Evolutionary conservation across 495 filamentous ascomycete species (phyloP), one percentile per base, ranked within the genome.

Genomic region (Cercophora newfieldiana): DNA sequence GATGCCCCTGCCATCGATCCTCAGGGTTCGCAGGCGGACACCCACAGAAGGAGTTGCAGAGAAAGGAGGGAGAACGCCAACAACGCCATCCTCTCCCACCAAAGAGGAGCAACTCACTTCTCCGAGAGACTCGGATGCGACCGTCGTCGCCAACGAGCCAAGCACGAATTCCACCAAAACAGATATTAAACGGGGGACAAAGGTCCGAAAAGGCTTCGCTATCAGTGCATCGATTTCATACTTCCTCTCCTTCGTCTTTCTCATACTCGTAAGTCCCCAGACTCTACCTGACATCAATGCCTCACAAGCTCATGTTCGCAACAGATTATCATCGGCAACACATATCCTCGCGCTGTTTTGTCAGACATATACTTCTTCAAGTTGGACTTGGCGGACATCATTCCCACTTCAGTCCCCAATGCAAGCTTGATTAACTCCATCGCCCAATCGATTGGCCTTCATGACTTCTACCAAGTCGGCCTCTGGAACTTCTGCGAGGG

Each of bases 401-500:
- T 97, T 60, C 92, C 92, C 0, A 75, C 83, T 8, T 87, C 85
- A 5, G 86, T 92, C 18, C 91, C 92, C 24, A 91, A 93, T 70
- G 89, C 88, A 26, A 79, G 79, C 5, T 81, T 97, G 14, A 90
- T 96, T 78, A 97, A 97, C 79, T 89, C 83, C 61, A 92, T 97
- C 64, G 93, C 93, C n/a, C 91, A 90, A 48, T 89, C 89, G 12
- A 84, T 98, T 56, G 94, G 94, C 7, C 81, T 97, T 19, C 91
- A 96, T 69, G 94, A 97, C 78, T 98, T 95, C 78, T 98, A 98
- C 75, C 89, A 91, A 70, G 92, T 96, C 37, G 94, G 94, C 5
- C 75, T 97, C 14, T 97, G 93, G 93, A 88, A 86, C 37, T 96
- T 89, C 74, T 97, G 94, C 30, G 61, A 63, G 33, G 61, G 61